phyloP scores from a whole-genome alignment of 139 green algal species.

The Desmodesmus armatus region DNA sequence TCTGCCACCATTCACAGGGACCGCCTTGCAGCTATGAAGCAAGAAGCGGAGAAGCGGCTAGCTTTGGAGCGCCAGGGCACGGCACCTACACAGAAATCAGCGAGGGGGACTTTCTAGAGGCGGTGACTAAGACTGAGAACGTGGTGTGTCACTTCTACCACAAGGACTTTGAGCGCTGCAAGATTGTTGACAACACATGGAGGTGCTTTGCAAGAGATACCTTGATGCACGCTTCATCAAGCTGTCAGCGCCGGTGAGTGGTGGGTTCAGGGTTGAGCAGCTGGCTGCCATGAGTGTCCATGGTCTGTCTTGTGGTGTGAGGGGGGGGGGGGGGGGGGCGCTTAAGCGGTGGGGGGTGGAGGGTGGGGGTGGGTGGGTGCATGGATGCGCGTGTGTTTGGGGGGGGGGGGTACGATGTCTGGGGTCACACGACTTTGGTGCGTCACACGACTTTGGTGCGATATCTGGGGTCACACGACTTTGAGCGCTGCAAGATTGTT shows the following conservation, averaged over 20 bases:
- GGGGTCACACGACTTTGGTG: no score
- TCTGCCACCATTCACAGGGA: conserved; percentile 78
- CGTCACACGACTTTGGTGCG: no score
- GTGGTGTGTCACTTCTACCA: conserved; percentile 97
- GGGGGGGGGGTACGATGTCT: no score
- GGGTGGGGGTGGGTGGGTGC: no score
- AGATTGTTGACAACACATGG: conserved; percentile 96
- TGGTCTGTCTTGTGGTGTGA: no score
- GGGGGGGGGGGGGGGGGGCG: no score
- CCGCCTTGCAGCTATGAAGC: conserved; percentile 77
- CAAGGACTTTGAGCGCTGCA: conserved; percentile 95
- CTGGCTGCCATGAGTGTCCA: no score
- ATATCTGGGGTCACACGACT: no score
- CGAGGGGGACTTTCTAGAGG: conserved; percentile 93
- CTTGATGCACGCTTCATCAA: conserved; percentile 96
- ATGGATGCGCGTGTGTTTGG: no score
- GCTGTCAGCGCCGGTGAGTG: conserved; percentile 79
- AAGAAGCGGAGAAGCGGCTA: conserved; percentile 85
- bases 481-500: conserved; percentile 97
- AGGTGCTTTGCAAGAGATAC: conserved; percentile 76
- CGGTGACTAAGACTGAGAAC: conserved; percentile 84
- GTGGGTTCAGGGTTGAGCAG: no score
- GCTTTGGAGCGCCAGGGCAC: conserved; percentile 86
- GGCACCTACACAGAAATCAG: conserved; percentile 80
- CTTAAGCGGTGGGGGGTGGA: no score